These are phyloP conservation scores for Henckelia pumila DNA, from an alignment of 257 asterid genomes.

Conservation along the genomic window DNA sequence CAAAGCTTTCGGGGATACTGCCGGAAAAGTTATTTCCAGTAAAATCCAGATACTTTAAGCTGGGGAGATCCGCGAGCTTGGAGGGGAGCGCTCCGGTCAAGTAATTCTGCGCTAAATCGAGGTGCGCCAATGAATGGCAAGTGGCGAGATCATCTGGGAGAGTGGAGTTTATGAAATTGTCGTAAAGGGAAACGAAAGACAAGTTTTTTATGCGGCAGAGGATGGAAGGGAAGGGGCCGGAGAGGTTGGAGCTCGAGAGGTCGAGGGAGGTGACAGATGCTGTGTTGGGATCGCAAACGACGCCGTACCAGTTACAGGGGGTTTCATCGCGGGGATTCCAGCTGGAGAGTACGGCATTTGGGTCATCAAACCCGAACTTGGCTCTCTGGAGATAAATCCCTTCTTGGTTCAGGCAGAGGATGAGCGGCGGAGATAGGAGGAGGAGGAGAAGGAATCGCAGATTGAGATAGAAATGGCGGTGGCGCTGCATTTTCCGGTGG, in stretches of 20 bases:
- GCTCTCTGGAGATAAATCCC: conserved; percentile 59
- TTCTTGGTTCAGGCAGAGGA: conserved; percentile 60
- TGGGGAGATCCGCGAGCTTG: conserved; percentile 54
- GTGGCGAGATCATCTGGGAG: conserved; percentile 41
- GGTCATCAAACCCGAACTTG: conserved; percentile 72
- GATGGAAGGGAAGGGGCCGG: conserved; percentile 77
- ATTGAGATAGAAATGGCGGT: conserved; percentile 21
- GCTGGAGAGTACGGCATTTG: conserved; percentile 54
- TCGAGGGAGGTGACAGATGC: conserved; percentile 62
- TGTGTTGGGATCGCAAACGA: conserved; percentile 50
- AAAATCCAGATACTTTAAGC: conserved; percentile 70
- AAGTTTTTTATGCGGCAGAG: conserved; percentile 65
- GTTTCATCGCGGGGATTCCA: conserved; percentile 60
- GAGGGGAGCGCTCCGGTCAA: conserved; percentile 68
- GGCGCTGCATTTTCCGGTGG: conserved; percentile 30
- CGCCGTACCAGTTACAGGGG: conserved; percentile 87
- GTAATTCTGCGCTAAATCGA: conserved; percentile 81
- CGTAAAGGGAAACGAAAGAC: conserved; percentile 58
- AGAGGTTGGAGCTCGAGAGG: conserved; percentile 71
- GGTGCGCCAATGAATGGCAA: conserved; percentile 68
- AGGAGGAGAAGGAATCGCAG: conserved; percentile 27
- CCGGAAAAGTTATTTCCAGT: conserved; percentile 95
- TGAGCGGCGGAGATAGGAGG: conserved; percentile 27
- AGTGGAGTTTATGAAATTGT: conserved; percentile 70
- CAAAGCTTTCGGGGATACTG: conserved; percentile 66